A percentile compares a stretch with the other conserved stretches of the same genome.
phyloP scores from a whole-genome alignment of 352 stramenopile species.

The Phytophthora citrophthora region DNA sequence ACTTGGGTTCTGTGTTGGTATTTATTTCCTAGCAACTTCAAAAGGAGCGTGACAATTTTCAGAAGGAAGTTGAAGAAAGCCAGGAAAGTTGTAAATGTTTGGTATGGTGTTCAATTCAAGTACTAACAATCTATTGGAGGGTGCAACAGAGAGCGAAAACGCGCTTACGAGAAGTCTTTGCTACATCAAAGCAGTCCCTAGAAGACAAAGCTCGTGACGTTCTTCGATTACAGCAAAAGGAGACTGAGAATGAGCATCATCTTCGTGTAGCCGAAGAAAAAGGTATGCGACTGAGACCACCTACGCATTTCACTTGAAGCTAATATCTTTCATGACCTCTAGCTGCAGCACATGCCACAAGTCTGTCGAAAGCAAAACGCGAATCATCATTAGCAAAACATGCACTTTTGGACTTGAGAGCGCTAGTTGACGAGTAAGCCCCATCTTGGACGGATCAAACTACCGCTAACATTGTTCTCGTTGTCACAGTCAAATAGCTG shows the following conservation, averaged over 20 bases:
- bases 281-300: constrained; percentile 18
- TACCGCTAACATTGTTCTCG: background rate
- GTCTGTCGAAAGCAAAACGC: constrained; percentile 30
- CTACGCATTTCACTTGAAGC: background rate
- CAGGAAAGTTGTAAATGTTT: constrained; percentile 21
- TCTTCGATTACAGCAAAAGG: constrained; percentile 39
- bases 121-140: background rate
- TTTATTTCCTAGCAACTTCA: constrained; percentile 35
- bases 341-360: constrained; percentile 31
- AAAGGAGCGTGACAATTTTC: constrained; percentile 39
- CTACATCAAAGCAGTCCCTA: constrained; percentile 48
- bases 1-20: background rate
- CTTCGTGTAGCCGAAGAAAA: constrained; percentile 40
- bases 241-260: constrained; percentile 33
- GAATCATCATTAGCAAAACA: constrained; percentile 43
- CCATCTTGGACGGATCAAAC: background rate
- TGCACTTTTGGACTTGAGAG: constrained; percentile 55
- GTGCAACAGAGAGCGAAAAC: constrained; percentile 48
- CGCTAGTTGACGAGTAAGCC: constrained; percentile 70
- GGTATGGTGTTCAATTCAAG: background rate
- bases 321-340: background rate
- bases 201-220: constrained; percentile 57
- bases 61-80: constrained; percentile 63
- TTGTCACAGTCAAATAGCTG: constrained; percentile 57
- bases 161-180: constrained; percentile 61